phyloP scores from a whole-genome alignment of 345 rosid species.

The Turnera subulata region DNA sequence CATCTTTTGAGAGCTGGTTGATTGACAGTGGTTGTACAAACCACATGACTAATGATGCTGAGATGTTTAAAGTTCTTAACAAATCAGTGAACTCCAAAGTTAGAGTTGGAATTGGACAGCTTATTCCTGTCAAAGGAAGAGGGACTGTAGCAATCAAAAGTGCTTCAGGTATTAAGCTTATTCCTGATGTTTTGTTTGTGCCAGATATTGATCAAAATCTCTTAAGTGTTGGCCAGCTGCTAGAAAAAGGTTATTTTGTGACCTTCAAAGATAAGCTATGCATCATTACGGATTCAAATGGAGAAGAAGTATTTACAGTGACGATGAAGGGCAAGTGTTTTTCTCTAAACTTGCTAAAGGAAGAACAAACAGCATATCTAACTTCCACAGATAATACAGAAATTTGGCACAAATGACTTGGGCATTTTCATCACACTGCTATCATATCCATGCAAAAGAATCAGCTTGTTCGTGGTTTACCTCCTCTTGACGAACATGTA shows the following conservation, averaged over 20 bases:
- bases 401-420: background rate
- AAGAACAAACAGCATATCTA: background rate
- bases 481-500: background rate
- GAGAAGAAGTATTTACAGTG: background rate
- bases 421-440: background rate
- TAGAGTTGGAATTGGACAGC: background rate
- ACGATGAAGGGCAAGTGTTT: conserved; percentile 12
- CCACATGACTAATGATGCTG: background rate
- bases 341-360: background rate
- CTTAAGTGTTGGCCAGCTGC: conserved; percentile 12
- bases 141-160: background rate
- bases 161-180: background rate
- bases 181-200: conserved; percentile 7
- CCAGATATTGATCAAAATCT: conserved; percentile 10
- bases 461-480: background rate
- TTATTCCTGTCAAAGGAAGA: background rate
- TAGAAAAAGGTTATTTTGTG: conserved; percentile 6
- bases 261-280: conserved; percentile 4
- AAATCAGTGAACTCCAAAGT: background rate
- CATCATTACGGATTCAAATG: conserved; percentile 1
- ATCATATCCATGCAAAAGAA: background rate
- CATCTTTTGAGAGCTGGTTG: background rate
- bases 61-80: background rate
- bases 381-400: background rate
- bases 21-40: background rate